These are phyloP conservation scores for Solanum dulcamara DNA, from an alignment of 257 asterid species.

Conservation along the genomic window DNA sequence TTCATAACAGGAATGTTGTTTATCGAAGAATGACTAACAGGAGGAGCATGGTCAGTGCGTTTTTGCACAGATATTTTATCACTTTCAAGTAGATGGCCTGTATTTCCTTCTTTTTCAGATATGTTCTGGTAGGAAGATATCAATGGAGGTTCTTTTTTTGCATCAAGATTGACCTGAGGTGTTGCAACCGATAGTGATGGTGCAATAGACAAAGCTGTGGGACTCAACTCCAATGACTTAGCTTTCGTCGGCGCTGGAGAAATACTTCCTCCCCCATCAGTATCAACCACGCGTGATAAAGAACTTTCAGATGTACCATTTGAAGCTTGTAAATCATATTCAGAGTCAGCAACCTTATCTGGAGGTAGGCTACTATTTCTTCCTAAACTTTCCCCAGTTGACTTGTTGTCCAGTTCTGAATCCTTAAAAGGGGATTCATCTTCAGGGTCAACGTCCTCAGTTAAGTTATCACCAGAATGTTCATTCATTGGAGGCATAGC, in stretches of 20 bases:
- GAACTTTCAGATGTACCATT: slow-evolving; percentile 10
- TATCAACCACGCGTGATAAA: background rate
- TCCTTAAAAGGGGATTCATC: slow-evolving; percentile 42
- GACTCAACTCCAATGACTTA: background rate
- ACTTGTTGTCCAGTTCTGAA: slow-evolving; percentile 16
- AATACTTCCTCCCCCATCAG: slow-evolving; percentile 3
- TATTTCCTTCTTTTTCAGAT: slow-evolving; percentile 8
- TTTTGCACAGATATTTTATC: slow-evolving; percentile 2
- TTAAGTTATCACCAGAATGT: slow-evolving; percentile 5
- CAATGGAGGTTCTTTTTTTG: slow-evolving; percentile 1
- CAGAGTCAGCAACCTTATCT: slow-evolving; percentile 11
- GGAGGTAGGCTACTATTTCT: slow-evolving; percentile 14
- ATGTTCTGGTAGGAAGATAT: slow-evolving; percentile 3
- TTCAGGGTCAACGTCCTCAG: slow-evolving; percentile 45
- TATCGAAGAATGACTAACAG: slow-evolving; percentile 8
- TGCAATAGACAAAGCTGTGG: slow-evolving; percentile 7
- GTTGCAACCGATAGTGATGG: slow-evolving; percentile 9
- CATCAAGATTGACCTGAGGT: slow-evolving; percentile 2
- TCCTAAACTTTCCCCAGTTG: slow-evolving; percentile 10
- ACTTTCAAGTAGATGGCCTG: slow-evolving; percentile 6
- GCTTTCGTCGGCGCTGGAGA: slow-evolving; percentile 5
- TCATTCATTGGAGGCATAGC: slow-evolving; percentile 1
- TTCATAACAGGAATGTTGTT: slow-evolving; percentile 2
- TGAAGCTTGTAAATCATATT: slow-evolving; percentile 1
- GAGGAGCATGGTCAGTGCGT: slow-evolving; percentile 3